A percentile compares a stretch with the other conserved stretches of the same genome.
Conservation (phyloP, 495 filamentous ascomycete species). For the Penicillium desertorum region DNA sequence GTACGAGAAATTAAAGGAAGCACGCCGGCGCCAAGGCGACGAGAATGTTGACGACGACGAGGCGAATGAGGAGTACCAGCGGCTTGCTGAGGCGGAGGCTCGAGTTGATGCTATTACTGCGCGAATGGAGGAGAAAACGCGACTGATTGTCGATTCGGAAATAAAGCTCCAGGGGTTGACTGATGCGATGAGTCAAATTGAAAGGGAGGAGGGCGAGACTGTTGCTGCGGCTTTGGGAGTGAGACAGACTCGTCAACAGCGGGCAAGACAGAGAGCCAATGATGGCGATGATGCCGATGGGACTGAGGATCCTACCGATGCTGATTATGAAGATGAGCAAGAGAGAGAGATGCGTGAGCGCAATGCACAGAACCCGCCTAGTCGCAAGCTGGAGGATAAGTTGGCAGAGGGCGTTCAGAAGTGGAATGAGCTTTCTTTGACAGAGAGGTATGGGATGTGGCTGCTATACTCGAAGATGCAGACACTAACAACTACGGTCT, state of each 20-base stretch:
- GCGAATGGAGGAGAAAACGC: constrained; percentile 41
- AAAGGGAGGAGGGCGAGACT: constrained; percentile 26
- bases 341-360: constrained; percentile 24
- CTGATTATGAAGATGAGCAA: constrained; percentile 30
- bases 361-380: constrained; percentile 26
- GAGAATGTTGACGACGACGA: constrained; percentile 13
- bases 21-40: constrained; percentile 11
- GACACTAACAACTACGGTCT: constrained; percentile 2
- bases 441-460: constrained; percentile 33
- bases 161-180: constrained; percentile 35
- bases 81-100: constrained; percentile 31
- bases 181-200: constrained; percentile 32
- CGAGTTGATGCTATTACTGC: constrained; percentile 35
- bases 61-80: constrained; percentile 23
- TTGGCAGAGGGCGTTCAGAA: constrained; percentile 27
- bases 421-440: constrained; percentile 40
- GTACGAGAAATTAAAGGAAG: constrained; percentile 32
- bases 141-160: constrained; percentile 42
- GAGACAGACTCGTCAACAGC: constrained; percentile 20
- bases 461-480: not conserved
- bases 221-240: constrained; percentile 12
- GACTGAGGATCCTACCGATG: constrained; percentile 27
- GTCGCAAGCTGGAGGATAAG: constrained; percentile 29
- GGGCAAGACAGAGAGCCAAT: constrained; percentile 21
- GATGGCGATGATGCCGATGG: constrained; percentile 23